phyloP scores from a whole-genome alignment of 2,329 filamentous ascomycete genomes.

The Calonectria ilicicola region DNA sequence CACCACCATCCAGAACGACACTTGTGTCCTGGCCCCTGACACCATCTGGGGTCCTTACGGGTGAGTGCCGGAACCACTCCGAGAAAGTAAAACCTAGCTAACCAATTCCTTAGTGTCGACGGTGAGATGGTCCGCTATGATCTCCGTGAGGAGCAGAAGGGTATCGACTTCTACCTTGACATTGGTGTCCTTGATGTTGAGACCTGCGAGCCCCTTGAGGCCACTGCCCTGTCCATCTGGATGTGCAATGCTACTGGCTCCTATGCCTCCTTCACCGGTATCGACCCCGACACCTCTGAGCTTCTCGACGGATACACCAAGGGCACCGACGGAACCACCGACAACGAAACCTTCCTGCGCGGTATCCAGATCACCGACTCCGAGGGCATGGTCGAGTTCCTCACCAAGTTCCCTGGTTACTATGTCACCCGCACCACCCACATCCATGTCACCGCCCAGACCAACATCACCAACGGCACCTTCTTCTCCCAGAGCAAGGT shows the following conservation, averaged over 20 bases:
- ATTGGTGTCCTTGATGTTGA: conserved; percentile 24
- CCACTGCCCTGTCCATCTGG: conserved; percentile 20
- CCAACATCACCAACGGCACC: conserved; percentile 22
- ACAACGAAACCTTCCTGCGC: conserved; percentile 18
- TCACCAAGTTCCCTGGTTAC: conserved; percentile 26
- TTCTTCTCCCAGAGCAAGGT: conserved; percentile 21
- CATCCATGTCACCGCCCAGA: conserved; percentile 23
- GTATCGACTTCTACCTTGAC: conserved; percentile 26
- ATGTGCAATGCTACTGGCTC: conserved; percentile 25
- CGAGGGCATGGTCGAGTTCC: conserved; percentile 22
- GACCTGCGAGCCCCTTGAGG: conserved; percentile 19
- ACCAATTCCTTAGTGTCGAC: background rate
- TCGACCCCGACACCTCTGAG: conserved; percentile 18
- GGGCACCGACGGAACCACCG: conserved; percentile 14
- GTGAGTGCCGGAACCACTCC: background rate
- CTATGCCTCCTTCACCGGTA: conserved; percentile 22
- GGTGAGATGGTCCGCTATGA: conserved; percentile 21
- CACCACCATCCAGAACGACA: conserved; percentile 22
- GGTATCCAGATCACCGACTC: conserved; percentile 24
- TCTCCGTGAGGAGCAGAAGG: conserved; percentile 20
- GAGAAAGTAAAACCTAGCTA: background rate
- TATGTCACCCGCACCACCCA: conserved; percentile 25
- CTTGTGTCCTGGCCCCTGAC: conserved; percentile 20
- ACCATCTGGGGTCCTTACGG: conserved; percentile 17
- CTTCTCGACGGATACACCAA: conserved; percentile 12